A percentile compares a stretch with the other conserved stretches of the same genome.
Evolutionary conservation across 371 early-diverging fungal genomes (phyloP).

Genomic region (Syncephalastrum racemosum): DNA sequence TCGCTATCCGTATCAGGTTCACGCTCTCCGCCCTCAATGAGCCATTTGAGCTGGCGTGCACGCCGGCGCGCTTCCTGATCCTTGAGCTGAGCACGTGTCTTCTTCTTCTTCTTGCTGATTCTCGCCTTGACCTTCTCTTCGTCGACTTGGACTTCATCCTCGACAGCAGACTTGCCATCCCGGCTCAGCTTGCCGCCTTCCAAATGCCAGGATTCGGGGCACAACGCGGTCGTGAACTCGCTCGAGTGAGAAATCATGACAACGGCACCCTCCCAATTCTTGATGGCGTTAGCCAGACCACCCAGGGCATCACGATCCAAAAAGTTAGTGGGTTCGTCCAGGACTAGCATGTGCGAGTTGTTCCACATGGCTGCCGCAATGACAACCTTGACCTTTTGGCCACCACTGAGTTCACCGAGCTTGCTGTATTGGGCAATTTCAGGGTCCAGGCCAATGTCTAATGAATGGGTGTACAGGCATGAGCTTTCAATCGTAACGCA

Average conservation of each 20-base stretch:
- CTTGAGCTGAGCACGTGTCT: conserved; percentile 77
- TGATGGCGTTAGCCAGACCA: conserved; percentile 80
- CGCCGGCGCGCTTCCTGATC: conserved; percentile 67
- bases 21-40: conserved; percentile 67
- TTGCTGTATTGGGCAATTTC: conserved; percentile 76
- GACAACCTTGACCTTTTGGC: conserved; percentile 88
- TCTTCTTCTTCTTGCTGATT: conserved; percentile 80
- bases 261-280: conserved; percentile 81
- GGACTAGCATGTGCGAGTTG: conserved; percentile 79
- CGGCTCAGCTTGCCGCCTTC: conserved; percentile 58
- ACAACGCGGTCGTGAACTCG: conserved; percentile 78
- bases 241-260: conserved; percentile 88
- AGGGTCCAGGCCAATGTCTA: conserved; percentile 76
- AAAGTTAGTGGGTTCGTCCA: conserved; percentile 89
- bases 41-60: conserved; percentile 72
- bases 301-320: conserved; percentile 88
- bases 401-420: conserved; percentile 77
- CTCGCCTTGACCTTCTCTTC: conserved; percentile 61
- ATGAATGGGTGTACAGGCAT: no score
- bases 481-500: neutral
- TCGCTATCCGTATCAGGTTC: conserved; percentile 72
- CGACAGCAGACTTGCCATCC: conserved; percentile 58
- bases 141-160: conserved; percentile 62
- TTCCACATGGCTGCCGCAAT: conserved; percentile 85
- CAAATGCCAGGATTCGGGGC: conserved; percentile 80